phyloP scores from a whole-genome alignment of 441 rosid genomes.

The Pelargonium myrrhifolium region DNA sequence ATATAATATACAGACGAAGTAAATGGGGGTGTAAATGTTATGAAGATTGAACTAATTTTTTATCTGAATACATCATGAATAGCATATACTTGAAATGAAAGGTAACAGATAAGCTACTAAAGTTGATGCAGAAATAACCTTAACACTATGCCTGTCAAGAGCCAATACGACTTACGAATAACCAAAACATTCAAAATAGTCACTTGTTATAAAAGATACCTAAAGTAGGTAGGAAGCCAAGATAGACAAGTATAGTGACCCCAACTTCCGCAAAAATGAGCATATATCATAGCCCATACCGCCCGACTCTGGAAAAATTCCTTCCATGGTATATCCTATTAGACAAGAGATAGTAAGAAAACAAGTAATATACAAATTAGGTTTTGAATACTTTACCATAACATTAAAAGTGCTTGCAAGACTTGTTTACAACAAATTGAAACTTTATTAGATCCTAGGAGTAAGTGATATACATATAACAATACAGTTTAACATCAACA shows the following conservation, averaged over 20 bases:
- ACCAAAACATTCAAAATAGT: constrained; percentile 1
- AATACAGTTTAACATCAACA: too few relatives aligned
- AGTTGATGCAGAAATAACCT: background rate
- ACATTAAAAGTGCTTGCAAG: background rate
- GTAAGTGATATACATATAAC: too few relatives aligned
- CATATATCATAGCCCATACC: constrained; percentile 92
- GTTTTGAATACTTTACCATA: background rate
- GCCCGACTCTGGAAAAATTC: constrained; percentile 63
- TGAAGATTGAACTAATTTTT: background rate
- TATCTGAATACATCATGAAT: background rate
- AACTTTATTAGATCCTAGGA: background rate
- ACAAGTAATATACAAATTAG: background rate
- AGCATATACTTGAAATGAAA: background rate
- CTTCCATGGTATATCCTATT: constrained; percentile 82
- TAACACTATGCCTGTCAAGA: constrained; percentile 3
- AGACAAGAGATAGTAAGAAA: constrained; percentile 26
- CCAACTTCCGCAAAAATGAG: constrained; percentile 98
- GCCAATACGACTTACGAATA: background rate
- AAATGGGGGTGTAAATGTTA: too few relatives aligned
- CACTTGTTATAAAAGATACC: constrained; percentile 36
- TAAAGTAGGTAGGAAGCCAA: constrained; percentile 93
- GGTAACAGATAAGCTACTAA: background rate
- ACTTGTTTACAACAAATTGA: background rate
- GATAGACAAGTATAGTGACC: constrained; percentile 88
- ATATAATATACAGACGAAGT: too few relatives aligned